Evolutionary conservation across 192 early-diverging fungal genomes (phyloP), one percentile per base, ranked within the genome.

Genomic region (Backusella parvicylindrica): DNA sequence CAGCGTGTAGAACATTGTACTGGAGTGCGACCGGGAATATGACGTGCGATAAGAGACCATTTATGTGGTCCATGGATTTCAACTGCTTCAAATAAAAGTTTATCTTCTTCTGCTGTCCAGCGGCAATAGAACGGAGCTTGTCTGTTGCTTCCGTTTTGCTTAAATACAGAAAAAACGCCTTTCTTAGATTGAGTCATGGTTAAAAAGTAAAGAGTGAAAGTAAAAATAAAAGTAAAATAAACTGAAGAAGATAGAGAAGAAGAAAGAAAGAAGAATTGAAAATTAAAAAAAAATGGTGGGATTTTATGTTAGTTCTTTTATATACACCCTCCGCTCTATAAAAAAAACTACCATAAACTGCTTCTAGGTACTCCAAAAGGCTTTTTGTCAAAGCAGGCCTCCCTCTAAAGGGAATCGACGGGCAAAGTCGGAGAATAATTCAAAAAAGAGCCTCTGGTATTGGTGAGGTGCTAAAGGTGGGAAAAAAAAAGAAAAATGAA

Each of bases 1-100:
- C 84, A 85, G 35, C 84, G 71, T 0, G 84, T 83, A 16, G 84
- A 85, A 68, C 84, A 85, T 73, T 85, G 84, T 73, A 83, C 80
- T 2, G 84, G 82, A 30, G 84, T 85, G 30, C 84, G 67, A 72
- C 83, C 81, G 0, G 84, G 82, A 26, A 85, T 77, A 23, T 81
- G 79, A 8, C 79, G 63, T 30, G 84, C 79, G 36, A 85, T 79
- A 28, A 81, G 37, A 1, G 81, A 78, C 84, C 84, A 85, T 66
- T 81, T 80, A 66, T 85, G 84, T 50, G 82, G 77, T 8, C 84
- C 84, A 73, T 85, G 78, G 16, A 81, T 67, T 8, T 32, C 63
- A 33, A 85, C 80, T n/a, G 84, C 84, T 26, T 70, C 38, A 36
- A 72, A 35, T 47, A 85, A 56, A 35, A 79, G 35, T 30, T 81